Evolutionary conservation across 331 rosid species (phyloP).

Genomic region (Malus hybrid): DNA sequence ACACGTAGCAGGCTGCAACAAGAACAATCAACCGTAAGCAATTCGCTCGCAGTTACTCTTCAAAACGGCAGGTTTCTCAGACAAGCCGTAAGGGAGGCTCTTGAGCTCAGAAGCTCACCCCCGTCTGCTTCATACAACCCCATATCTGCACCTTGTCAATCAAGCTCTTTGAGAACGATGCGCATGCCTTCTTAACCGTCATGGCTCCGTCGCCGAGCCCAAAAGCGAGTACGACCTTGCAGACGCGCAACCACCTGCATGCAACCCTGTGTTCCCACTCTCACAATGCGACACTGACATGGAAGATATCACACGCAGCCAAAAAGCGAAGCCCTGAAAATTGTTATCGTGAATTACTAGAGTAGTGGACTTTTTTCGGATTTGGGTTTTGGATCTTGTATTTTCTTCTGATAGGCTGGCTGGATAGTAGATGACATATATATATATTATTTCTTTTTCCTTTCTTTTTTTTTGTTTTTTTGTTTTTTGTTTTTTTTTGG

Average conservation of each 20-base stretch:
- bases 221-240: background rate
- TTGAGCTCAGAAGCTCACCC: slow-evolving; percentile 81
- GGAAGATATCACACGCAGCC: background rate
- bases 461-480: no score
- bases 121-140: slow-evolving; percentile 81
- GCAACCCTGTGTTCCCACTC: background rate
- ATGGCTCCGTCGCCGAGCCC: slow-evolving; percentile 20
- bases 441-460: no score
- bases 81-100: slow-evolving; percentile 67
- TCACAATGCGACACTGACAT: slow-evolving; percentile 10
- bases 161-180: slow-evolving; percentile 49
- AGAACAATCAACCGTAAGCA: background rate
- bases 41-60: slow-evolving; percentile 5
- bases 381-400: no score
- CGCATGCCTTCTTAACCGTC: slow-evolving; percentile 55
- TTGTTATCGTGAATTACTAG: background rate
- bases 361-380: no score
- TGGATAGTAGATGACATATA: no score
- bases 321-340: background rate
- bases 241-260: background rate
- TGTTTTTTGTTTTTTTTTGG: no score
- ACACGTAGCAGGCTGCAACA: background rate
- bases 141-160: slow-evolving; percentile 59
- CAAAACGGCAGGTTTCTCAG: slow-evolving; percentile 62
- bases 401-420: no score